These are phyloP conservation scores for Candida stauntonica DNA, from an alignment of 805 yeast genomes.

Conservation along the genomic window DNA sequence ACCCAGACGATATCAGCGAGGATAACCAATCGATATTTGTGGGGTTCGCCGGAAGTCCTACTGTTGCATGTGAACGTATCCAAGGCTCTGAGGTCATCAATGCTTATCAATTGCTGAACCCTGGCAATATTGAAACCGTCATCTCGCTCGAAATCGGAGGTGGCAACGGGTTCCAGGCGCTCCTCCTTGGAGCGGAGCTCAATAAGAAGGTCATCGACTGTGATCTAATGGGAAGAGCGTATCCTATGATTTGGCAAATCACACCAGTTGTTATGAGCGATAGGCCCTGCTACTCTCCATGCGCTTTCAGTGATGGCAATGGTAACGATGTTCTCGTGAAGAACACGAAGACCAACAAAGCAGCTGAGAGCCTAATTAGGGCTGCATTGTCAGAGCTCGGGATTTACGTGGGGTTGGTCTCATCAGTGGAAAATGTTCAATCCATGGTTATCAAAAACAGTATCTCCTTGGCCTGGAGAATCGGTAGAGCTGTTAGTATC, in stretches of 20 bases:
- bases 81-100: slow-evolving; percentile 35
- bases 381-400: slow-evolving; percentile 42
- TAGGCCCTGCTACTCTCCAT: slow-evolving; percentile 23
- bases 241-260: slow-evolving; percentile 42
- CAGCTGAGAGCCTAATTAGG: slow-evolving; percentile 35
- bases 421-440: slow-evolving; percentile 29
- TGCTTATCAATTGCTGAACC: slow-evolving; percentile 29
- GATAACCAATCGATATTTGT: slow-evolving; percentile 24
- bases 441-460: slow-evolving; percentile 32
- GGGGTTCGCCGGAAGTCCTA: slow-evolving; percentile 43
- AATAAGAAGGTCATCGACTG: slow-evolving; percentile 32
- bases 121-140: slow-evolving; percentile 30
- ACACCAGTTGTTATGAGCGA: slow-evolving; percentile 30
- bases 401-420: slow-evolving; percentile 35
- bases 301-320: slow-evolving; percentile 38
- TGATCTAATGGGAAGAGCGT: slow-evolving; percentile 46
- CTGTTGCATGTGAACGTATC: slow-evolving; percentile 41
- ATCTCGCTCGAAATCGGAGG: slow-evolving; percentile 42
- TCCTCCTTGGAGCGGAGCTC: slow-evolving; percentile 28
- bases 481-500: slow-evolving; percentile 39
- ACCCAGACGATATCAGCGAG: slow-evolving; percentile 16
- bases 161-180: slow-evolving; percentile 36
- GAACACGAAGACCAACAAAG: slow-evolving; percentile 30
- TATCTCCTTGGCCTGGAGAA: slow-evolving; percentile 42
- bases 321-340: slow-evolving; percentile 36